Evolutionary conservation across 2,329 filamentous ascomycete genomes (phyloP).

Genomic region (Phialophora tarda): DNA sequence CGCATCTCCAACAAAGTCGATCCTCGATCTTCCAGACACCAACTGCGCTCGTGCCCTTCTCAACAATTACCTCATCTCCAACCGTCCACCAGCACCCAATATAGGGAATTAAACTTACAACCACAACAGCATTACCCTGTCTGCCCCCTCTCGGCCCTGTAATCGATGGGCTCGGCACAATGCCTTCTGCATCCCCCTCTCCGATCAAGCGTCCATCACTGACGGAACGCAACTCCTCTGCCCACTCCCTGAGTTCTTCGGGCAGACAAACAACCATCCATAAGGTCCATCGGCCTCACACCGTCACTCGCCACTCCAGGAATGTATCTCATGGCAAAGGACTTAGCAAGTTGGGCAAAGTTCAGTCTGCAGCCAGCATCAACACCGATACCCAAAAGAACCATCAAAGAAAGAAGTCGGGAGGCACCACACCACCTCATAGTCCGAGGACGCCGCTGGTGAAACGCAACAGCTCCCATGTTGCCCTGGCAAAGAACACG

Average conservation of each 20-base stretch:
- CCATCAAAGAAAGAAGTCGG: constrained; percentile 55
- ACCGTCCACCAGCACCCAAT: background rate
- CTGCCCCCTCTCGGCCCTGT: background rate
- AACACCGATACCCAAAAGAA: constrained; percentile 48
- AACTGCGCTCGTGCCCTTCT: constrained; percentile 17
- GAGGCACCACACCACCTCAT: constrained; percentile 48
- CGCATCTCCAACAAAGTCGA: constrained; percentile 8
- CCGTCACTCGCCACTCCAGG: constrained; percentile 50
- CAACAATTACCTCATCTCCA: constrained; percentile 18
- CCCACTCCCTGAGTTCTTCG: constrained; percentile 38
- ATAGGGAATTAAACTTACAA: constrained; percentile 6
- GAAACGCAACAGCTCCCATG: constrained; percentile 51
- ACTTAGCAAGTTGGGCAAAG: constrained; percentile 50
- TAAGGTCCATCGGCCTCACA: constrained; percentile 50
- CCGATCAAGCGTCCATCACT: constrained; percentile 39
- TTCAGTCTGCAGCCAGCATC: constrained; percentile 45
- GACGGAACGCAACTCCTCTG: constrained; percentile 36
- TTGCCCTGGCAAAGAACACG: constrained; percentile 44
- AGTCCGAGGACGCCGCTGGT: constrained; percentile 48
- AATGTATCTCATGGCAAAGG: constrained; percentile 54
- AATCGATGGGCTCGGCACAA: constrained; percentile 29
- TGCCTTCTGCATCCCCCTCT: constrained; percentile 40
- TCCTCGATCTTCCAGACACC: constrained; percentile 4
- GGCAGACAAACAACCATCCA: constrained; percentile 39
- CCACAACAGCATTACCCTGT: constrained; percentile 1